These are phyloP conservation scores for Penicillium dipodomyicola DNA, from an alignment of 495 filamentous ascomycete genomes.

Conservation along the genomic window DNA sequence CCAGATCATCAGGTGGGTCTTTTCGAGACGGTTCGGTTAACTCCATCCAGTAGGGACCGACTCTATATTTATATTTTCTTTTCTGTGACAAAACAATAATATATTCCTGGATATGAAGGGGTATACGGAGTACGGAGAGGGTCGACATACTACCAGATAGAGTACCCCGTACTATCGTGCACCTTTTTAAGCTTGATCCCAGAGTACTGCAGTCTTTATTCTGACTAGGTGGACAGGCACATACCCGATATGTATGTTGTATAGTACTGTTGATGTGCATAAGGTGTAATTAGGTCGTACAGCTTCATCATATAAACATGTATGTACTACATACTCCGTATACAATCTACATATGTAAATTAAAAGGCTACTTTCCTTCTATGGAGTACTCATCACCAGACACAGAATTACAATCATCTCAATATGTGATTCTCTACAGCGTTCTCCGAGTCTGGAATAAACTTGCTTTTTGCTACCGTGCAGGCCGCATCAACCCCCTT, in stretches of 20 bases:
- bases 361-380: not conserved
- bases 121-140: not conserved
- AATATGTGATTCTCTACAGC: not conserved
- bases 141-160: not conserved
- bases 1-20: conserved; percentile 7
- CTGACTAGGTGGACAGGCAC: not conserved
- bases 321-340: too few relatives aligned
- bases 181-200: conserved; percentile 6
- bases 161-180: too few relatives aligned
- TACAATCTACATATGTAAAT: too few relatives aligned
- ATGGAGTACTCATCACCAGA: not conserved
- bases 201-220: not conserved
- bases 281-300: not conserved
- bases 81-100: not conserved
- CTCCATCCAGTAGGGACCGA: conserved; percentile 5
- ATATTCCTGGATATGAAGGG: not conserved
- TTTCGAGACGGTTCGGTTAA: conserved; percentile 3
- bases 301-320: not conserved
- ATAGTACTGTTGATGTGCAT: conserved; percentile 1
- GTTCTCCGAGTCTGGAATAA: not conserved
- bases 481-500: conserved; percentile 4
- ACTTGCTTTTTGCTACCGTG: not conserved
- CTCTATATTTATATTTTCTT: conserved; percentile 1
- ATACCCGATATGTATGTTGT: too few relatives aligned
- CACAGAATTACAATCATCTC: not conserved